Percentiles rank a stretch among this genome's conserved stretches.
phyloP scores from a whole-genome alignment of 2,329 filamentous ascomycete genomes.

The Balansia obtecta region DNA sequence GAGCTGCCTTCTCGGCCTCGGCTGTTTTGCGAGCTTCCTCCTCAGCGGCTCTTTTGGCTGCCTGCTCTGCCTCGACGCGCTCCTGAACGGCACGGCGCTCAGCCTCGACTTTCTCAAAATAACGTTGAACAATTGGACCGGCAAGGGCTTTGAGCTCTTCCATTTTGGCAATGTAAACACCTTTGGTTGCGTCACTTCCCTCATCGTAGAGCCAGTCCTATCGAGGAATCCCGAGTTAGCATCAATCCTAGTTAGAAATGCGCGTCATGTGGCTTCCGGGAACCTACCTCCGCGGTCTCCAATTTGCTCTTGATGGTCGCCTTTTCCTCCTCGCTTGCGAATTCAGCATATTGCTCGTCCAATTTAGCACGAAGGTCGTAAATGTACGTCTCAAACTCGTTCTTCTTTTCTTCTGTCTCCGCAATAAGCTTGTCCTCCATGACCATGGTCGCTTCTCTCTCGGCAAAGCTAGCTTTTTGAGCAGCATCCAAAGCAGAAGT shows the following conservation, averaged over 20 bases:
- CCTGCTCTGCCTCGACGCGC: slow-evolving; percentile 63
- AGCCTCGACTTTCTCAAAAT: slow-evolving; percentile 87
- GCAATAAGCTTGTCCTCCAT: slow-evolving; percentile 98
- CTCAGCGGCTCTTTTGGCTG: slow-evolving; percentile 56
- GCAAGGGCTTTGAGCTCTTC: slow-evolving; percentile 88
- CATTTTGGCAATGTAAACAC: slow-evolving; percentile 85
- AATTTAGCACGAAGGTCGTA: slow-evolving; percentile 95
- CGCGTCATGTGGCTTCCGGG: not conserved
- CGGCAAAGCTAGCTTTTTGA: slow-evolving; percentile 53
- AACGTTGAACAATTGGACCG: slow-evolving; percentile 83
- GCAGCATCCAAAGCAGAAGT: slow-evolving; percentile 66
- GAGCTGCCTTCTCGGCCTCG: slow-evolving; percentile 35
- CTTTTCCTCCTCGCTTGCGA: slow-evolving; percentile 89
- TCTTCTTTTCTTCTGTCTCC: slow-evolving; percentile 99
- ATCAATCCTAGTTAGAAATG: not conserved
- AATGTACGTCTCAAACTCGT: slow-evolving; percentile 95
- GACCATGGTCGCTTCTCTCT: slow-evolving; percentile 83
- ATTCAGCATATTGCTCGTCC: slow-evolving; percentile 79
- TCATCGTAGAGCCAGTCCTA: slow-evolving; percentile 99
- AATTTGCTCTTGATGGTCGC: slow-evolving; percentile 73
- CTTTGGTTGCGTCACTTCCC: slow-evolving; percentile 88
- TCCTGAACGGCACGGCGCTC: slow-evolving; percentile 72
- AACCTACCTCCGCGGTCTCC: slow-evolving; percentile 71
- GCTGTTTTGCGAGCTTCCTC: slow-evolving; percentile 43
- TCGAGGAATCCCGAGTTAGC: slow-evolving; percentile 7